Evolutionary conservation across 306 rosid genomes (phyloP), one percentile per base, ranked within the genome.

Genomic region (Macrotyloma uniflorum): DNA sequence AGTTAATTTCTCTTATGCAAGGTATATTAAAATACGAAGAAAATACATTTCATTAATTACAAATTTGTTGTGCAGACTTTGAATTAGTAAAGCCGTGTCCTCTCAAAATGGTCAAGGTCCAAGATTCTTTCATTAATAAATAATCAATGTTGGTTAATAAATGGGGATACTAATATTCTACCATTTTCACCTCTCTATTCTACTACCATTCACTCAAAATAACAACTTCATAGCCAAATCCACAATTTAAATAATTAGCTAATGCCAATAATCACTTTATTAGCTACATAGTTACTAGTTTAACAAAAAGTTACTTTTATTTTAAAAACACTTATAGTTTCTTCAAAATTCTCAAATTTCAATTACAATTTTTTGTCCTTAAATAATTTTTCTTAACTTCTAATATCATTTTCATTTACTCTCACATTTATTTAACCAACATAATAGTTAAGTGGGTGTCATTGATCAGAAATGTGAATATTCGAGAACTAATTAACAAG

Each of bases 1-100:
- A n/a, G n/a, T n/a, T n/a, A n/a, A n/a, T n/a, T n/a, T n/a, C n/a
- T n/a, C n/a, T n/a, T n/a, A n/a, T 33, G 65, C 28, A 76, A 63
- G 80, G 11, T 32, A 47, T 62, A 62, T 12, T n/a, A n/a, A 61
- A 62, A 63, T 63, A 64, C 38, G 36, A 65, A 6, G 3, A 24
- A 22, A 65, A 33, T 14, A 8, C 18, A 73, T 55, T 73, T 18
- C 20, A 68, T 68, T 68, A 6, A 61, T 18, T 16, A 30, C 46
- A 10, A n/a, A 47, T 18, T 16, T n/a, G 13, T 30, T 12, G n/a
- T 28, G 26, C 12, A 20, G 82, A 78, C 70, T 68, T 77, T 78
- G 62, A 78, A 78, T 78, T 19, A 78, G 62, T 43, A 78, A 58
- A 68, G 30, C 70, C 16, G 5, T 68, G n/a, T 57, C 24, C 47